Conservation (phyloP, 495 filamentous ascomycete species). For the Hypoxylon fragiforme region DNA sequence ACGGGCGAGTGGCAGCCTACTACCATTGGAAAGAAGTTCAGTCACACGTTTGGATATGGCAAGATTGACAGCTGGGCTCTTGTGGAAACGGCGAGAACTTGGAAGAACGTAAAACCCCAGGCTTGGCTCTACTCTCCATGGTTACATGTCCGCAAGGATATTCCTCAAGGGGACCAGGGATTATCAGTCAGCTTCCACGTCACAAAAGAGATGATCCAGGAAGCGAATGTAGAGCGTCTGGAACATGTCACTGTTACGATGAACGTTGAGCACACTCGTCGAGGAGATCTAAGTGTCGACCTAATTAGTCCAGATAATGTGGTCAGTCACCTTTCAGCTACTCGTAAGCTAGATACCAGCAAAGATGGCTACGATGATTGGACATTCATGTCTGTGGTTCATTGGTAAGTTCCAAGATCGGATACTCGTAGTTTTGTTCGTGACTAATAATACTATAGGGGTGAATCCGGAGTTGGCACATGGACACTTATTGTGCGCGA, state of each 20-base stretch:
- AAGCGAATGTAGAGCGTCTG: constrained; percentile 80
- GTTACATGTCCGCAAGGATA: constrained; percentile 81
- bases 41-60: constrained; percentile 92
- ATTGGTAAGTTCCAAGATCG: constrained; percentile 79
- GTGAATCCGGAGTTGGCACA: constrained; percentile 80
- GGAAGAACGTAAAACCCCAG: constrained; percentile 92
- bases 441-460: constrained; percentile 57
- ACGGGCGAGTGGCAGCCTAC: constrained; percentile 77
- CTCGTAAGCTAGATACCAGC: constrained; percentile 65
- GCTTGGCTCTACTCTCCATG: constrained; percentile 93
- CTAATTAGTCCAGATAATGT: constrained; percentile 81
- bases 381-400: constrained; percentile 98
- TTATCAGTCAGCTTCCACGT: constrained; percentile 77
- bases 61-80: constrained; percentile 87
- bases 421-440: constrained; percentile 3
- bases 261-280: constrained; percentile 84
- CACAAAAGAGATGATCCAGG: constrained; percentile 70
- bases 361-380: constrained; percentile 84
- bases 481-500: constrained; percentile 95
- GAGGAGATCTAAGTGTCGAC: constrained; percentile 93
- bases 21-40: constrained; percentile 79
- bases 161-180: constrained; percentile 85
- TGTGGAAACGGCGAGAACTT: constrained; percentile 82
- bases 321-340: constrained; percentile 79
- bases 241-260: constrained; percentile 98